These are phyloP conservation scores for Suillus brevipes DNA, from an alignment of 768 basidiomycete genomes.

Conservation along the genomic window DNA sequence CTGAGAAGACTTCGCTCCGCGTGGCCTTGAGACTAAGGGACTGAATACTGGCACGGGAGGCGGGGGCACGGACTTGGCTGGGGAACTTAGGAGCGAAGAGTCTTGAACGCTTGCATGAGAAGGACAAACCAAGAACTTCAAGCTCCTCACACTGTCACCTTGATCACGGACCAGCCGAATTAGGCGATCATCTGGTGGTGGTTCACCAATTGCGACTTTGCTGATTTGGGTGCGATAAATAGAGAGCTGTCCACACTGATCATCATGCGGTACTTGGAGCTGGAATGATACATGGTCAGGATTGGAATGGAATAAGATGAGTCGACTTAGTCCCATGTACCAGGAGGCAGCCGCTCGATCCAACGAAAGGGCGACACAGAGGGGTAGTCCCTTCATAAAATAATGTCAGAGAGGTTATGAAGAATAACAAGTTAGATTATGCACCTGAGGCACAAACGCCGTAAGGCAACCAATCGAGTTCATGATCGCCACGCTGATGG, in stretches of 20 bases:
- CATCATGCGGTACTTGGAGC: conserved; percentile 84
- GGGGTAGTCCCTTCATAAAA: conserved; percentile 34
- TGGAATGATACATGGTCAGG: conserved; percentile 28
- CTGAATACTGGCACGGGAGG: conserved; percentile 48
- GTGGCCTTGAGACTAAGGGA: conserved; percentile 51
- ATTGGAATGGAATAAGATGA: conserved; percentile 5
- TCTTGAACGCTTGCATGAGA: conserved; percentile 63
- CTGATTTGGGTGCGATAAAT: conserved; percentile 91
- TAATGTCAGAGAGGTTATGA: not conserved
- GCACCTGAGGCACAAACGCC: conserved; percentile 43
- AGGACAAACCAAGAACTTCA: conserved; percentile 83
- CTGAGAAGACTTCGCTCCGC: conserved; percentile 52
- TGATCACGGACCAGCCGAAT: conserved; percentile 68
- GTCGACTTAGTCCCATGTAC: too few relatives aligned
- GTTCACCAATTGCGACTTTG: conserved; percentile 69
- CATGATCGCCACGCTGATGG: conserved; percentile 36
- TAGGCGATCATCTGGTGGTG: conserved; percentile 69
- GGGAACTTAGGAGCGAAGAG: conserved; percentile 38
- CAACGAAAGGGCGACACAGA: conserved; percentile 51
- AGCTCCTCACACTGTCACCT: conserved; percentile 75
- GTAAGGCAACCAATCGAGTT: conserved; percentile 42
- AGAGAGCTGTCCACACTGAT: conserved; percentile 63
- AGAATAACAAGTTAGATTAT: conserved; percentile 5
- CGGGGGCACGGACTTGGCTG: conserved; percentile 50
- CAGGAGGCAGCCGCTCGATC: too few relatives aligned